Percentiles rank a stretch among this genome's conserved stretches.
These are phyloP conservation scores for Tricholoma bakamatsutake DNA, from an alignment of 768 basidiomycete genomes.

Conservation along the genomic window DNA sequence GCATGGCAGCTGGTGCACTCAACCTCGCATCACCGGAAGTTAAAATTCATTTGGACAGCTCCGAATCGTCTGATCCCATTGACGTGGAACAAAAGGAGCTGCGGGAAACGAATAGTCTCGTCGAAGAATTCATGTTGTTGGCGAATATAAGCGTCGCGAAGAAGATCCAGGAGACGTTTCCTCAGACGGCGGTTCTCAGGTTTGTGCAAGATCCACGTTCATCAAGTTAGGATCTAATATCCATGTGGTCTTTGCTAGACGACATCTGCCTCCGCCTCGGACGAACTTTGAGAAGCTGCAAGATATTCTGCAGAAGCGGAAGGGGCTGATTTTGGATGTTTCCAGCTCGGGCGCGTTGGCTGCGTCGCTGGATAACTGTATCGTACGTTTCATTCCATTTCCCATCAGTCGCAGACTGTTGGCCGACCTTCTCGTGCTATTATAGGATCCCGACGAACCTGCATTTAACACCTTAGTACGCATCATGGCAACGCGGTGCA, in stretches of 20 bases:
- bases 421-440: neutral
- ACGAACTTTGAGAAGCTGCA: conserved; percentile 95
- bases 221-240: neutral
- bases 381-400: conserved; percentile 39
- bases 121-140: conserved; percentile 98
- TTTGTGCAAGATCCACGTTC: conserved; percentile 19
- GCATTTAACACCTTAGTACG: conserved; percentile 97
- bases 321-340: conserved; percentile 79
- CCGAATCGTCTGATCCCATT: conserved; percentile 92
- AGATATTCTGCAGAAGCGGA: conserved; percentile 84
- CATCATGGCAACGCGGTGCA: conserved; percentile 98
- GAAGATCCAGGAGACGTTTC: conserved; percentile 92
- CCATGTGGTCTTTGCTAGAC: conserved; percentile 34
- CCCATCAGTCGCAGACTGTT: neutral
- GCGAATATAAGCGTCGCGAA: conserved; percentile 92
- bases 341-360: conserved; percentile 90
- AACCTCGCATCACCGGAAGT: conserved; percentile 98
- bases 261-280: conserved; percentile 86
- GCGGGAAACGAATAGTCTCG: conserved; percentile 90
- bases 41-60: conserved; percentile 90
- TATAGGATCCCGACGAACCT: conserved; percentile 73
- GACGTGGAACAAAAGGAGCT: conserved; percentile 95
- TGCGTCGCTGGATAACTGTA: conserved; percentile 78
- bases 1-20: conserved; percentile 95
- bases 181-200: conserved; percentile 92